These are phyloP conservation scores for Solanum pimpinellifolium DNA, from an alignment of 257 asterid genomes.

Conservation along the genomic window DNA sequence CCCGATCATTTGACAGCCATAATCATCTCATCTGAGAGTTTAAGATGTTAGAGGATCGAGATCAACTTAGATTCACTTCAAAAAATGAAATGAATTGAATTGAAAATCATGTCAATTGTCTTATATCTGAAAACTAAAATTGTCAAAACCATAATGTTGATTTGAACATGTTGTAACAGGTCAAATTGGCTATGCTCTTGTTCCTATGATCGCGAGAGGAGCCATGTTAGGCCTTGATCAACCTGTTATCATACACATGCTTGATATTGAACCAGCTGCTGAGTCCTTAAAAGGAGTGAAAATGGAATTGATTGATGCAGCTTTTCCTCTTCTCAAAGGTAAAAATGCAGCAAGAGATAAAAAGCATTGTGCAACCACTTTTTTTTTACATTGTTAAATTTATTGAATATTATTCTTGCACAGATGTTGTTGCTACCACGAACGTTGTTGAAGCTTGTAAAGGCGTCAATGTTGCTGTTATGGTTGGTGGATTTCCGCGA, in stretches of 20 bases:
- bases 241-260: conserved; percentile 77
- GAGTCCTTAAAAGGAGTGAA: conserved; percentile 47
- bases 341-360: background rate
- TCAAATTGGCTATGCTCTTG: conserved; percentile 80
- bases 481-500: conserved; percentile 64
- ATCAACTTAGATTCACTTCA: background rate
- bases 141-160: background rate
- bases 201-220: conserved; percentile 79
- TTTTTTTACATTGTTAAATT: background rate
- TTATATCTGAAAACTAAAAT: background rate
- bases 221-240: conserved; percentile 70
- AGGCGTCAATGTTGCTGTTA: conserved; percentile 48
- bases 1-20: too few relatives aligned
- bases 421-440: conserved; percentile 69
- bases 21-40: background rate
- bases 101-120: background rate
- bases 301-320: conserved; percentile 76
- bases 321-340: conserved; percentile 85
- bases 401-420: background rate
- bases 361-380: background rate
- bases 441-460: conserved; percentile 53
- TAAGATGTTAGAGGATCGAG: too few relatives aligned
- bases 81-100: background rate
- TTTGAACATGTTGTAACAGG: conserved; percentile 25
- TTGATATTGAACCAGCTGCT: conserved; percentile 49